These are phyloP conservation scores for Yamagishiella unicocca DNA, from an alignment of 139 green algal genomes.

Conservation along the genomic window DNA sequence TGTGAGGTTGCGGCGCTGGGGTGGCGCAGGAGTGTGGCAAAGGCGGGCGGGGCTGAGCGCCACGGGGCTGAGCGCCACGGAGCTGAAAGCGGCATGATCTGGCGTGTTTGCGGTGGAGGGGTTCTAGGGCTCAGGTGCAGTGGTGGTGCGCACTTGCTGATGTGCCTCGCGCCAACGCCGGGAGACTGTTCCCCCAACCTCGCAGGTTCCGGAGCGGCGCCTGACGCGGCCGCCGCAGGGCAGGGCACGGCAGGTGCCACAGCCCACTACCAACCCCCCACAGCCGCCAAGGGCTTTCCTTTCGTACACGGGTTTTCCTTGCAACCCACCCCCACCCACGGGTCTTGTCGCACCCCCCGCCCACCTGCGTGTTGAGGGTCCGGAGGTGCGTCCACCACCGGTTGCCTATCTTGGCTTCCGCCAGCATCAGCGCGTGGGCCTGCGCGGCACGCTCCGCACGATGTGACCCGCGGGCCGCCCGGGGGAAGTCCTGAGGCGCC, in stretches of 20 bases:
- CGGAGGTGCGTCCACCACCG: conserved; percentile 58
- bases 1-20: too few species aligned
- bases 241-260: neutral
- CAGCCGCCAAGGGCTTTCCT: neutral
- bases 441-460: conserved; percentile 37
- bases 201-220: neutral
- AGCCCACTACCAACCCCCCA: neutral
- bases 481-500: conserved; percentile 38
- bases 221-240: neutral
- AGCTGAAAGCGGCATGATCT: too few species aligned
- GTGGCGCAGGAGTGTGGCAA: neutral
- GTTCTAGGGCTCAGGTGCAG: too few species aligned
- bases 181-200: neutral
- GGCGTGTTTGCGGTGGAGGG: too few species aligned
- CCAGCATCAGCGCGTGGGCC: conserved; percentile 55
- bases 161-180: too few species aligned
- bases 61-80: neutral
- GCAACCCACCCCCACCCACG: too few species aligned
- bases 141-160: too few species aligned
- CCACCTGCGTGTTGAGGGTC: conserved; percentile 31
- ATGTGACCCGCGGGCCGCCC: conserved; percentile 28
- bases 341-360: neutral
- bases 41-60: neutral
- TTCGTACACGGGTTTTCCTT: too few species aligned
- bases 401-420: conserved; percentile 51